Evolutionary conservation across 495 filamentous ascomycete species (phyloP), one percentile per base, ranked within the genome.

Genomic region (Lasiosphaeria ovina): DNA sequence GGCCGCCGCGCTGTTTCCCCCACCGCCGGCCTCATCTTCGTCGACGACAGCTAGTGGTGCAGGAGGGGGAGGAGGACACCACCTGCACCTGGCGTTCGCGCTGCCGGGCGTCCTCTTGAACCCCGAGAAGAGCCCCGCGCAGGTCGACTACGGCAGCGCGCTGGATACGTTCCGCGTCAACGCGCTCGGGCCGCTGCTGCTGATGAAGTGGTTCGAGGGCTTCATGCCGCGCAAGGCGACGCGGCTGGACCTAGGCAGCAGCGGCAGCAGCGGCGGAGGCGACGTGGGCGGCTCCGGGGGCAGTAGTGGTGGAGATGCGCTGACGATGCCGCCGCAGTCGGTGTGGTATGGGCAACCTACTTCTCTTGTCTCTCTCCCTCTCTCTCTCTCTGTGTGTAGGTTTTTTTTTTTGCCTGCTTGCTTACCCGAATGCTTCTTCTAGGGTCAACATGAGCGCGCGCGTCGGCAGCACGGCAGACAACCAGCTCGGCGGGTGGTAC

Each of bases 391-490:
- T 24, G 24, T 24, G 24, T 2, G 24, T 24, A 24, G 0, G 24
- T 0, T 24, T 24, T 24, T 1, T 24, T 24, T 24, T 24, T 24
- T 24, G 24, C 24, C 24, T 24, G 24, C 24, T 24, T 24, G 24
- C 24, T 24, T 24, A 24, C 24, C 2, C 24, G 24, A 0, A 24
- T 1, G 2, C 24, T 24, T 24, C 24, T 24, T 24, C 24, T 2
- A 24, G 24, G 72, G 80, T 85, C 10, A 83, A 81, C 60, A 88
- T 92, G 81, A 85, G 87, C 3, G 91, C 90, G 0, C 83, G 91
- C 8, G 89, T 95, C 0, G 92, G 91, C 3, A 87, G 81, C 3
- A 87, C 87, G 3, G 75, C 79, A 3, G 90, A 93, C 61, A 93
- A 93, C 62, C 60, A 63, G 10, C 76, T 79, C 0, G 89, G 90